Conservation (phyloP, 805 yeast genomes). For the Kazachstania viticola region DNA sequence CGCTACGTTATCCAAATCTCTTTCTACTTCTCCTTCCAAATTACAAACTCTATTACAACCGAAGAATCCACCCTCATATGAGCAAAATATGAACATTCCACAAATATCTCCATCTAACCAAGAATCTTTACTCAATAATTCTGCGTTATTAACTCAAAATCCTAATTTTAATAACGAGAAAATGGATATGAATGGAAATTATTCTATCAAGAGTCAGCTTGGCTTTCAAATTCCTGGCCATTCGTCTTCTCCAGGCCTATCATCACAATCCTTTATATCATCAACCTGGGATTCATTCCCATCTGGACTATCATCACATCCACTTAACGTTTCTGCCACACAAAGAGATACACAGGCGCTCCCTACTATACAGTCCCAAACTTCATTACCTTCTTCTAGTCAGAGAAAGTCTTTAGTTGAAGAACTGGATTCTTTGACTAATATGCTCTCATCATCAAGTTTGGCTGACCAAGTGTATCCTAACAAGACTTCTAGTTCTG, state of each 20-base stretch:
- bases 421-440: constrained; percentile 19
- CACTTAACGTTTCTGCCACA: background rate
- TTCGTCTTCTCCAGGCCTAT: background rate
- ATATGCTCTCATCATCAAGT: constrained; percentile 17
- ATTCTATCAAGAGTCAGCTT: too few species aligned
- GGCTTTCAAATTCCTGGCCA: background rate
- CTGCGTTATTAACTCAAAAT: background rate
- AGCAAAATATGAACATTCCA: background rate
- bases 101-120: background rate
- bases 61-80: background rate
- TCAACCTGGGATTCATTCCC: constrained; percentile 3
- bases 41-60: constrained; percentile 9
- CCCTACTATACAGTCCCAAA: too few species aligned
- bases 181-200: background rate
- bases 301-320: constrained; percentile 1
- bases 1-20: constrained; percentile 16
- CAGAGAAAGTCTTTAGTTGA: constrained; percentile 11
- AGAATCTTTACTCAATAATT: background rate
- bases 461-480: constrained; percentile 8
- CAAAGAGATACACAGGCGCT: background rate
- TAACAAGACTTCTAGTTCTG: constrained; percentile 2
- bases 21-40: constrained; percentile 12
- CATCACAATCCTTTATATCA: background rate
- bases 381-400: background rate
- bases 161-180: background rate